A percentile compares a stretch with the other conserved stretches of the same genome.
Evolutionary conservation across 768 basidiomycete genomes (phyloP).

Genomic region (Lentinula lateritia): DNA sequence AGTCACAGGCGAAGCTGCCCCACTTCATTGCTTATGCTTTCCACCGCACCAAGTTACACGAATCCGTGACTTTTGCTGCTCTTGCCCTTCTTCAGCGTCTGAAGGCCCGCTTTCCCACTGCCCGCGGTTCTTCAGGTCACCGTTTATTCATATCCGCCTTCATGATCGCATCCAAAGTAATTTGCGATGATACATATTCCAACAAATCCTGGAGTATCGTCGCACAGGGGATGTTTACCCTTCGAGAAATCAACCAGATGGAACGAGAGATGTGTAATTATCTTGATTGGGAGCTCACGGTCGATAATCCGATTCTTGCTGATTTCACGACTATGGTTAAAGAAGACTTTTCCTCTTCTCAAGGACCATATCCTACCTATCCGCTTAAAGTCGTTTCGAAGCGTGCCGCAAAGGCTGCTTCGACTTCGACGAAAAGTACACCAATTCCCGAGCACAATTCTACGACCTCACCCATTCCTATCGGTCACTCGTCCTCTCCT

Average conservation of each 20-base stretch:
- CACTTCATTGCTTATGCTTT: conserved; percentile 85
- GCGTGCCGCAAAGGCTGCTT: conserved; percentile 43
- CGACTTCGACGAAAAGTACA: conserved; percentile 33
- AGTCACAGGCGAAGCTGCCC: conserved; percentile 59
- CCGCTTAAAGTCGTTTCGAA: conserved; percentile 58
- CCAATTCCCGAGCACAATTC: conserved; percentile 36
- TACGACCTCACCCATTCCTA: conserved; percentile 31
- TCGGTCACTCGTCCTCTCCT: conserved; percentile 22
- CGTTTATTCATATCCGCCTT: conserved; percentile 87
- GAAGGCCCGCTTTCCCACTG: conserved; percentile 89
- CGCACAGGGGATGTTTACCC: conserved; percentile 78
- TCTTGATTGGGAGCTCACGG: conserved; percentile 86
- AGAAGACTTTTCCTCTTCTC: conserved; percentile 48
- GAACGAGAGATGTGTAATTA: conserved; percentile 91
- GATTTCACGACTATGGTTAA: conserved; percentile 60
- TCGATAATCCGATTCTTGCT: conserved; percentile 54
- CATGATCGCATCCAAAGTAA: conserved; percentile 91
- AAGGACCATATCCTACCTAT: conserved; percentile 59
- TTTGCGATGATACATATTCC: conserved; percentile 91
- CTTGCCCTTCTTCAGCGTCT: conserved; percentile 70
- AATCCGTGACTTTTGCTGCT: conserved; percentile 65
- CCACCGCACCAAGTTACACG: conserved; percentile 73
- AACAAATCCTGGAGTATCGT: conserved; percentile 93
- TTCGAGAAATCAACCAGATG: conserved; percentile 95
- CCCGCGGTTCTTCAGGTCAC: conserved; percentile 86